A percentile compares a stretch with the other conserved stretches of the same genome.
Conservation (phyloP, 352 stramenopile genomes). For the Globisporangium iwayamae region DNA sequence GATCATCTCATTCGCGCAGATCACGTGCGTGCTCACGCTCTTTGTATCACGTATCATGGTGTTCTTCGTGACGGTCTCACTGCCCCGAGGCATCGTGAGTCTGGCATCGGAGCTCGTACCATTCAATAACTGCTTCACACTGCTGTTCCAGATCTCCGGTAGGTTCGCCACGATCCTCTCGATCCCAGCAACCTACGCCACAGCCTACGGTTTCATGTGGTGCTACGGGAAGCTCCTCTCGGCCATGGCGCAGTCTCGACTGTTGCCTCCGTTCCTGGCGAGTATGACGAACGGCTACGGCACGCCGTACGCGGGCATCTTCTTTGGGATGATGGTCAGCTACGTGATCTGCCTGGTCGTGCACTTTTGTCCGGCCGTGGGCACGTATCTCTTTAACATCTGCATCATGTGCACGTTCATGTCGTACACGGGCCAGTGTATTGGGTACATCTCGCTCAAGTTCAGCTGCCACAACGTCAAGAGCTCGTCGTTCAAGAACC, state of each 20-base stretch:
- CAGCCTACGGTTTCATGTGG: conserved; percentile 52
- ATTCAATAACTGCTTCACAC: conserved; percentile 31
- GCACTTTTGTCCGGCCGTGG: background rate
- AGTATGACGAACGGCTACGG: conserved; percentile 17
- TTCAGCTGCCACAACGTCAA: conserved; percentile 24
- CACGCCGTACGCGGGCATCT: conserved; percentile 23
- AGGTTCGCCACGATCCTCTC: conserved; percentile 31
- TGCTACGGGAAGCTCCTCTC: conserved; percentile 50
- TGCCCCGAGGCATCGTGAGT: conserved; percentile 24
- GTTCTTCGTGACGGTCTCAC: conserved; percentile 29
- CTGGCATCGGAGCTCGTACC: conserved; percentile 25
- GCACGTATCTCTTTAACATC: background rate
- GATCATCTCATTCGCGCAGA: conserved; percentile 35
- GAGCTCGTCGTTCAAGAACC: conserved; percentile 18
- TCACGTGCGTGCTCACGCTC: conserved; percentile 36
- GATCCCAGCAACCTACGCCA: conserved; percentile 47
- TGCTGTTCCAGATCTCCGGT: conserved; percentile 16
- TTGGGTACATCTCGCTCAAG: conserved; percentile 26
- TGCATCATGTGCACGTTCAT: conserved; percentile 15
- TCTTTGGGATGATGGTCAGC: conserved; percentile 23
- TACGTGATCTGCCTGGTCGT: conserved; percentile 33
- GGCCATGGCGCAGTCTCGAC: conserved; percentile 38
- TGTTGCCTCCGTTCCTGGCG: conserved; percentile 30
- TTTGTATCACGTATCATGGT: conserved; percentile 34
- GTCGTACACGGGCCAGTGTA: conserved; percentile 20